phyloP scores from a whole-genome alignment of 139 green algal species.

The Volvox africanus region DNA sequence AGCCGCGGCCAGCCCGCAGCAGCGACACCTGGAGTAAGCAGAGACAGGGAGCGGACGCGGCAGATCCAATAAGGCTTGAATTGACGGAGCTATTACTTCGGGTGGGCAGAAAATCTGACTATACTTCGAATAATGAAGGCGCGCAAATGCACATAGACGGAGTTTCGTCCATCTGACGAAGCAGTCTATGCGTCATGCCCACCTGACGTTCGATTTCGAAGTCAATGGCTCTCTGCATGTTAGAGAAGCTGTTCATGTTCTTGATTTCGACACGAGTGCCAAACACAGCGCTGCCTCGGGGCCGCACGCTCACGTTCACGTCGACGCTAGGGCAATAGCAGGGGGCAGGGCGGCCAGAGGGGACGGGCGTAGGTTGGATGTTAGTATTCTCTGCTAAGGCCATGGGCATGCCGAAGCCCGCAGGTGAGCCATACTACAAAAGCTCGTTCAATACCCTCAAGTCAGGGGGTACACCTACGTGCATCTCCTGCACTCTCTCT shows the following conservation, averaged over 20 bases:
- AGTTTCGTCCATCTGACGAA: no score
- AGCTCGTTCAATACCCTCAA: no score
- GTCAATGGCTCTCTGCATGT: constrained; percentile 96
- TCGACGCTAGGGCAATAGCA: neutral
- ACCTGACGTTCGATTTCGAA: constrained; percentile 93
- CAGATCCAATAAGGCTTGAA: no score
- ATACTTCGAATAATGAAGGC: no score
- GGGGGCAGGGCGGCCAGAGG: neutral
- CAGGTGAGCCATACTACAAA: no score
- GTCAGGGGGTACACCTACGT: no score
- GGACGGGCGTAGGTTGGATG: neutral
- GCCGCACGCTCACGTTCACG: constrained; percentile 92
- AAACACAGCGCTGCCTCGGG: constrained; percentile 65
- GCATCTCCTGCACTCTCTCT: no score
- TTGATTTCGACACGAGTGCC: constrained; percentile 99
- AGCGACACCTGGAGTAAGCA: constrained; percentile 70
- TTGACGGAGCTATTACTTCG: no score
- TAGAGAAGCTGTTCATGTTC: constrained; percentile 98
- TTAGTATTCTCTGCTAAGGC: neutral
- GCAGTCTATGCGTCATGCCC: neutral
- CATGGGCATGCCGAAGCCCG: no score
- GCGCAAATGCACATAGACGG: no score
- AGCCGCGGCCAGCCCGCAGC: constrained; percentile 67
- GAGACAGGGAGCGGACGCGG: neutral
- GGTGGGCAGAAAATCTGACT: no score